Conservation (phyloP, 2,329 filamentous ascomycete species). For the Pseudofabraea citricarpa region DNA sequence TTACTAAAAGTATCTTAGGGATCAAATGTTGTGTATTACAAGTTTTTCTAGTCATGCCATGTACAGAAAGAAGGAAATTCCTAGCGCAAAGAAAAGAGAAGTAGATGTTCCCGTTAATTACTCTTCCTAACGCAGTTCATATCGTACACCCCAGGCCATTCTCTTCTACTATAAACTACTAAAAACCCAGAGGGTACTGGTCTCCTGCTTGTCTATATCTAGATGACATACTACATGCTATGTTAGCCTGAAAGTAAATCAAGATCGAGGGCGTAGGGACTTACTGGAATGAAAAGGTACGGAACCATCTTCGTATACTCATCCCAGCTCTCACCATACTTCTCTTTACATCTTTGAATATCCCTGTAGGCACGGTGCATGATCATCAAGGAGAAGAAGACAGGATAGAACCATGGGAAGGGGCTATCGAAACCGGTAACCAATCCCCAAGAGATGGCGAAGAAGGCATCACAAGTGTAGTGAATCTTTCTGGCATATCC, state of each 20-base stretch:
- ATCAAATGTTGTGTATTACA: no score
- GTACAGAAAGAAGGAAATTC: no score
- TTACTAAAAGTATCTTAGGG: no score
- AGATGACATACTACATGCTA: background rate
- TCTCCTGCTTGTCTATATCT: background rate
- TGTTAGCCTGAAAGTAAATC: background rate
- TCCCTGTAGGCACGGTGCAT: constrained; percentile 72
- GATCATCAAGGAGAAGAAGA: constrained; percentile 80
- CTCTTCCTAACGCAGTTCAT: no score
- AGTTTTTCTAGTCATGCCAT: no score
- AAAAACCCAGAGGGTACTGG: no score
- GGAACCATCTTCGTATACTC: constrained; percentile 78
- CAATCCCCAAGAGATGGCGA: constrained; percentile 73
- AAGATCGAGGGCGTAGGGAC: constrained; percentile 14
- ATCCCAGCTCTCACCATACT: constrained; percentile 78
- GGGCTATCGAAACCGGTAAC: constrained; percentile 76
- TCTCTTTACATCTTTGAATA: constrained; percentile 67
- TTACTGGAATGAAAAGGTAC: constrained; percentile 75
- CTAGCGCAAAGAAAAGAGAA: no score
- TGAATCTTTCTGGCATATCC: constrained; percentile 74
- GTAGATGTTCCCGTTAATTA: no score
- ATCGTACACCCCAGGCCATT: no score
- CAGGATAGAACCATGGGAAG: constrained; percentile 85
- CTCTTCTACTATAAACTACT: no score
- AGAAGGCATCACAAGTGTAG: constrained; percentile 77